Evolutionary conservation across 176 grass and related monocot genomes (phyloP).

Genomic region (Musa itinerans): DNA sequence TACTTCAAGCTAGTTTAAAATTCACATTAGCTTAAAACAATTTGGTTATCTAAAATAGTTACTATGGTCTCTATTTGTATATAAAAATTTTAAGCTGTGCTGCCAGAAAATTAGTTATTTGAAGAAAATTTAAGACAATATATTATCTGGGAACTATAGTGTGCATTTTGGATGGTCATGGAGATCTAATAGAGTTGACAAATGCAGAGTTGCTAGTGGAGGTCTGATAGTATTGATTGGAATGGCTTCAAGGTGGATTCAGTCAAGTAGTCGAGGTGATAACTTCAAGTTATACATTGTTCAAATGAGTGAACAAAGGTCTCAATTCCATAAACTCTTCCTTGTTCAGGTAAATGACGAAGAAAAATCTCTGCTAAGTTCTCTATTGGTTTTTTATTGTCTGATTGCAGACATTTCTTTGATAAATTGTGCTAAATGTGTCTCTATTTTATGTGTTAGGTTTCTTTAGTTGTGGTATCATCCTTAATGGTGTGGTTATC

Average conservation of each 20-base stretch:
- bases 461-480: constrained; percentile 64
- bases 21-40: not conserved
- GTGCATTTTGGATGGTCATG: not conserved
- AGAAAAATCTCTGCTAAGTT: constrained; percentile 9
- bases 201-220: constrained; percentile 77
- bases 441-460: constrained; percentile 30
- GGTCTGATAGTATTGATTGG: constrained; percentile 57
- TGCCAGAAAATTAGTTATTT: too few relatives aligned
- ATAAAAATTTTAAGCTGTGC: not conserved
- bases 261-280: constrained; percentile 33
- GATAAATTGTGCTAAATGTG: not conserved
- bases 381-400: constrained; percentile 17
- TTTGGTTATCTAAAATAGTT: not conserved
- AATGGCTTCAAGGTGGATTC: constrained; percentile 54
- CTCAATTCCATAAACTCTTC: constrained; percentile 47
- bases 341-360: constrained; percentile 47
- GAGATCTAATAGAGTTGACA: constrained; percentile 10
- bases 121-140: not conserved
- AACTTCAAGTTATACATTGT: constrained; percentile 65
- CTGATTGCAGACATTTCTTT: constrained; percentile 16
- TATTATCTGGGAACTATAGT: not conserved
- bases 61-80: not conserved
- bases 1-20: not conserved
- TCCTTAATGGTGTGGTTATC: constrained; percentile 86
- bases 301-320: constrained; percentile 35